Base-by-base conservation (phyloP, 2,329 filamentous ascomycete genomes). In the Colletotrichum coccodes region DNA sequence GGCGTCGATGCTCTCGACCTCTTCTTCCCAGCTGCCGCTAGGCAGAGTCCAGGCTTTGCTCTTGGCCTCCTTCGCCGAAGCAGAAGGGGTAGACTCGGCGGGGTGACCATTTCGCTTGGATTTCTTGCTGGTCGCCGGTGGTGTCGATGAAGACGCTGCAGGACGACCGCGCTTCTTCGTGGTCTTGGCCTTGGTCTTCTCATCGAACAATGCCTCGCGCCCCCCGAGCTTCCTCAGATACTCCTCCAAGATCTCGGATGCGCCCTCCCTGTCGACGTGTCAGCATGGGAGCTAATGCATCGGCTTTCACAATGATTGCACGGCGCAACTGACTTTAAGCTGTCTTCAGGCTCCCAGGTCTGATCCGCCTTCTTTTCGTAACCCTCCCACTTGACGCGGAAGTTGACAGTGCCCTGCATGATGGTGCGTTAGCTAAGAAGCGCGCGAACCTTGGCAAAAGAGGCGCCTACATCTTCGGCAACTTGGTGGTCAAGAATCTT, bases 351-450 rank as follows among this genome's bases (percentile, higher is more conserved):
- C 76, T 96, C 93, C 93, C 92, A 95, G 0, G 93, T 96, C 74
- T 88, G 80, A 72, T 96, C 93, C 0, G 82, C 78, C 70, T 90
- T 89, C 70, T 90, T 87, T 0, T 92, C 88, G 70, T 91, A 96
- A 3, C 93, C 93, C 71, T 93, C 89, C 93, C 93, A 96, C 75
- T 95, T 94, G 40, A 96, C 92, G 59, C 91, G 85, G 75, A 92
- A 94, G 53, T 85, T 84, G 0, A 90, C 74, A 5, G 78, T 76
- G 23, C 87, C 87, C 81, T 89, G 68, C 11, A 9, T 47, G 11
- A 23, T 47, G 11, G 21, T 62, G 16, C 38, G 52, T 66, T 11
- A 60, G 68, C 11, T 65, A 60, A 32, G 16, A 42, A 38, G 23
- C 34, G 46, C 26, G n/a, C 11, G 18, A 7, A 34, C 14, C 6